Evolutionary conservation across 495 filamentous ascomycete genomes (phyloP), one percentile per base, ranked within the genome.

Genomic region (Xylaria telfairii): DNA sequence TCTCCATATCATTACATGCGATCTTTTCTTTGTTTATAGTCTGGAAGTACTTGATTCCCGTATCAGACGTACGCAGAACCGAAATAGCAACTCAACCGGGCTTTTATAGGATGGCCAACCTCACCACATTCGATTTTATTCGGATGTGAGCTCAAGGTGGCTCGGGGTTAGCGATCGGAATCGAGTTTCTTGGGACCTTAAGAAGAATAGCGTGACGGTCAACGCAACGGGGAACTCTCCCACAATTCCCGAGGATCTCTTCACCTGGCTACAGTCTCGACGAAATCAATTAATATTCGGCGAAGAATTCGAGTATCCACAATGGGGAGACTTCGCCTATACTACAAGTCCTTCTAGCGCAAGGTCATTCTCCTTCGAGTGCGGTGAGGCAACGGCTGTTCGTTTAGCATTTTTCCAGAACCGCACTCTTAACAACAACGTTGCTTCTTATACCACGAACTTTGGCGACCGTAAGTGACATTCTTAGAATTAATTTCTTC

Each of bases 81-180:
- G 10, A 10, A 34, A 28, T 41, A 9, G 46, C 32, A 32, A 65
- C 63, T 42, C 1, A 65, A 86, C 89, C 66, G 24, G 34, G 32
- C 19, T 28, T 28, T 59, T 26, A 12, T 37, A 68, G 67, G 86
- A 79, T 89, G 75, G 84, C 92, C 34, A 86, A 88, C 79, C 72
- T 1, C 78, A 79, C 39, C 66, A 71, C 42, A 67, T 79, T 5
- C 74, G 73, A 32, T 83, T 97, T 51, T 96, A 95, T 72, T 86
- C 95, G 67, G 93, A 97, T 76, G 74, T 96, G 10, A 92, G 94
- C 74, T 93, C 92, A 0, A 86, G 90, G 71, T 93, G 92, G 93
- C 90, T 92, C n/a, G 92, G 87, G 72, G 88, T 90, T 30, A 85
- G 92, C 68, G 76, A 84, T 39, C 86, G 82, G 24, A 89, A 80